These are phyloP conservation scores for Thalassiosira mediterranea DNA, from an alignment of 352 stramenopile genomes.

Conservation along the genomic window DNA sequence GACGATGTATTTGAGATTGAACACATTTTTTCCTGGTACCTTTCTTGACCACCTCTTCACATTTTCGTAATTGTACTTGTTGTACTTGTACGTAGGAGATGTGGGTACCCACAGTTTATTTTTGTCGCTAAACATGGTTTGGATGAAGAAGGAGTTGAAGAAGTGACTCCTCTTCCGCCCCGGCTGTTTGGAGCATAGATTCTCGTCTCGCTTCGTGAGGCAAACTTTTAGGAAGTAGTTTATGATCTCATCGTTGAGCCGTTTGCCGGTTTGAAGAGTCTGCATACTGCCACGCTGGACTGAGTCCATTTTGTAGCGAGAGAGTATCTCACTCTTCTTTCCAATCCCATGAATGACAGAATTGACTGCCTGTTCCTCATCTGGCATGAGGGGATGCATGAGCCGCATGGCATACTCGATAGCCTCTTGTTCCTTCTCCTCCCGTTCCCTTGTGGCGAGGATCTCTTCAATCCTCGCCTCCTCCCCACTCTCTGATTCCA, in stretches of 20 bases:
- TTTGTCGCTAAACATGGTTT: slow-evolving; percentile 61
- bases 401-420: slow-evolving; percentile 55
- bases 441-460: background rate
- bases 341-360: slow-evolving; percentile 57
- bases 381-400: slow-evolving; percentile 60
- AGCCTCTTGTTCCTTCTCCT: slow-evolving; percentile 17
- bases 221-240: slow-evolving; percentile 64
- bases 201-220: slow-evolving; percentile 48
- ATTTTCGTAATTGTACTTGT: slow-evolving; percentile 62
- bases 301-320: slow-evolving; percentile 57
- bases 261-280: slow-evolving; percentile 42
- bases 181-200: slow-evolving; percentile 34
- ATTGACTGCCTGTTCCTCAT: slow-evolving; percentile 65
- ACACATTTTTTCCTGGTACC: slow-evolving; percentile 65
- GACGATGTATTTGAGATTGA: slow-evolving; percentile 67
- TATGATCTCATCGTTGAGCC: slow-evolving; percentile 75
- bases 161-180: slow-evolving; percentile 54
- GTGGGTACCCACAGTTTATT: too few relatives aligned
- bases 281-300: slow-evolving; percentile 66
- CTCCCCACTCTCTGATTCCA: background rate
- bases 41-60: slow-evolving; percentile 63
- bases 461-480: background rate
- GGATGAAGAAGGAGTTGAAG: slow-evolving; percentile 68
- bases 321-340: slow-evolving; percentile 52
- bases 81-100: slow-evolving; percentile 3